Percentiles rank a stretch among this genome's conserved stretches.
Conservation (phyloP, 192 early-diverging fungal genomes). For the Umbelopsis sp. region DNA sequence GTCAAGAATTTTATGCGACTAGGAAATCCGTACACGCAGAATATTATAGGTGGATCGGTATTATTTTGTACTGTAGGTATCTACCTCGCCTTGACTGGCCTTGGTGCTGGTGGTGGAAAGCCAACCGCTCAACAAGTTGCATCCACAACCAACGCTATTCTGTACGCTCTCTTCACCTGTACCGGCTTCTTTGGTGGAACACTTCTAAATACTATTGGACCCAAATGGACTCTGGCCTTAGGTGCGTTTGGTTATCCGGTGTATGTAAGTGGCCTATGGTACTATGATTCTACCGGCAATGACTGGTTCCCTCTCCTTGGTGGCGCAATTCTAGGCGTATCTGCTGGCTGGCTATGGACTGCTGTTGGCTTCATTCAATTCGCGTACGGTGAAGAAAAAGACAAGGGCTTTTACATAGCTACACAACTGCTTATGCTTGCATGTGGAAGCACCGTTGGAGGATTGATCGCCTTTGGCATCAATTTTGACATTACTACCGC, state of each 20-base stretch:
- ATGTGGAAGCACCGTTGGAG: not conserved
- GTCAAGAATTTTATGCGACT: slow-evolving; percentile 9
- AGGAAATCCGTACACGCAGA: slow-evolving; percentile 7
- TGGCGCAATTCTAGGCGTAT: slow-evolving; percentile 5
- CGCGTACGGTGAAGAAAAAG: slow-evolving; percentile 2
- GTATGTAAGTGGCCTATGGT: not conserved
- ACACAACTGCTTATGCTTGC: slow-evolving; percentile 1
- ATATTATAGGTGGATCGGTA: not conserved
- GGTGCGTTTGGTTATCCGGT: slow-evolving; percentile 13
- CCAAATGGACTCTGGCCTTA: not conserved
- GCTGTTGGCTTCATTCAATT: slow-evolving; percentile 8
- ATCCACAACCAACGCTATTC: slow-evolving; percentile 15
- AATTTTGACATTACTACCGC: not conserved
- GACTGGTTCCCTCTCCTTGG: slow-evolving; percentile 3
- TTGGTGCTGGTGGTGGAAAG: slow-evolving; percentile 10
- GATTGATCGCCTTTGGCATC: slow-evolving; percentile 1
- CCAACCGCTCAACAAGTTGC: slow-evolving; percentile 8
- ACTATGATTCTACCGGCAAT: slow-evolving; percentile 1
- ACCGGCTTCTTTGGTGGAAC: slow-evolving; percentile 9
- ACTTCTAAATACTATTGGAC: slow-evolving; percentile 6
- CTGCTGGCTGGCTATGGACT: slow-evolving; percentile 10
- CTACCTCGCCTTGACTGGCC: not conserved
- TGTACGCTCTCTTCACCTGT: slow-evolving; percentile 1
- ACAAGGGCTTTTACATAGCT: slow-evolving; percentile 8
- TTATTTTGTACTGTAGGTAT: slow-evolving; percentile 13